Base-by-base conservation (phyloP, 2,329 filamentous ascomycete genomes). In the Aspergillus proliferans region DNA sequence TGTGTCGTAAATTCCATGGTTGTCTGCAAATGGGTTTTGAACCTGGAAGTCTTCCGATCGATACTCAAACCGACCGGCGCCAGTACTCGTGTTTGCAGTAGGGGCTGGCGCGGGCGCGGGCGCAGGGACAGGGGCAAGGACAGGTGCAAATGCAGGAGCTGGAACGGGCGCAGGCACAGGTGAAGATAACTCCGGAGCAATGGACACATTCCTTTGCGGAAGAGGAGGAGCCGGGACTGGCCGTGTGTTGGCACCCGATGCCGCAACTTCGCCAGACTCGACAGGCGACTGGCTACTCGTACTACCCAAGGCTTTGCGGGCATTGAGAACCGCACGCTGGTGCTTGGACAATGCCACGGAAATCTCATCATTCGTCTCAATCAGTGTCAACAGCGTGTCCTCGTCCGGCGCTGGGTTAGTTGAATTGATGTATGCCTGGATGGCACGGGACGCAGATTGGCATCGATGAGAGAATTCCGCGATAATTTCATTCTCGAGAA, bases 351-450 rank as follows among this genome's bases (percentile, higher is more conserved):
- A 77, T 0, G 91, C 85, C 41, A 87, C 82, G 52, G 88, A 87
- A 26, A 98, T 76, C 64, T 92, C 87, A 69, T 97, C 93, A 65
- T 95, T 95, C 12, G 89, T 93, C 68, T 96, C 90, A 62, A 98
- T 95, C 53, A 98, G 75, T 12, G 84, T 91, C 64, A 93, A 84
- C 80, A 97, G 89, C 1, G 92, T 97, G 58, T 95, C 86, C 61
- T 95, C 92, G 67, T 97, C 93, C 0, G 92, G 91, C 1, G 81
- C 66, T 0, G 92, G 91, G 64, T 88, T 81, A 49, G 86, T 84
- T 43, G 84, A 82, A 39, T 84, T 78, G 76, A 97, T 95, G 71
- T 94, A 97, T 28, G 78, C 77, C 62, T 96, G 90, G 58, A 97
- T 83, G 63, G 86, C 88, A 47, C 85, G 80, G 46, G 87, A 85